These are phyloP conservation scores for Fusarium sp. DNA, from an alignment of 2,329 filamentous ascomycete genomes.

Conservation along the genomic window DNA sequence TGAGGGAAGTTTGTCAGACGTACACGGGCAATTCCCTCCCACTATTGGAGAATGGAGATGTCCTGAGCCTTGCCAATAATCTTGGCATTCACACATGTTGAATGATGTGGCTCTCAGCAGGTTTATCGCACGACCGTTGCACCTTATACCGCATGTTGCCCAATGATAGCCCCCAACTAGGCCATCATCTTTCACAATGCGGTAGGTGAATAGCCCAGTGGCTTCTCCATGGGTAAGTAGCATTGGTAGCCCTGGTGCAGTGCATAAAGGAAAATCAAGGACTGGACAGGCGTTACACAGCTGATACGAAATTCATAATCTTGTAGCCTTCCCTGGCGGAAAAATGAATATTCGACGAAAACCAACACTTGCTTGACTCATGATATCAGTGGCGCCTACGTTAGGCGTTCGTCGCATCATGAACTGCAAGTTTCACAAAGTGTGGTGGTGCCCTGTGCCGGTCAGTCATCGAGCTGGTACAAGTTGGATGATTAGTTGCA, in stretches of 20 bases:
- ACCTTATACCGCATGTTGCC: background rate
- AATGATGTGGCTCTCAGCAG: background rate
- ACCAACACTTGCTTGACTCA: background rate
- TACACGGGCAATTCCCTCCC: background rate
- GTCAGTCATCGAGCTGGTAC: background rate
- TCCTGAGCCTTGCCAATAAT: background rate
- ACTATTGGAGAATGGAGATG: background rate
- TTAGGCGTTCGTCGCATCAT: no score
- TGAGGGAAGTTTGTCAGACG: background rate
- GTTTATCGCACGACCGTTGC: background rate
- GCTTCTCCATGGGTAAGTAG: background rate
- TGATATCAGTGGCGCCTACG: conserved; percentile 17
- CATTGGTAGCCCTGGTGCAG: background rate
- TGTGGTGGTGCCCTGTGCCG: background rate
- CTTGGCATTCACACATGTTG: background rate
- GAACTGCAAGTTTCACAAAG: no score
- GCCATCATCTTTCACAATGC: background rate
- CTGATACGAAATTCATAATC: background rate
- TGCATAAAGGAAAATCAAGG: background rate
- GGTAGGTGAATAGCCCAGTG: background rate
- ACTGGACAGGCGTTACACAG: background rate
- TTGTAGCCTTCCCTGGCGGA: background rate
- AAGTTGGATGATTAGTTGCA: background rate
- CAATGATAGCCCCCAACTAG: no score
- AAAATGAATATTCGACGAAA: background rate